Percentiles rank a stretch among this genome's conserved stretches.
Evolutionary conservation across 164 flowering plant species (phyloP).

Genomic region (Vitis rotundifolia): DNA sequence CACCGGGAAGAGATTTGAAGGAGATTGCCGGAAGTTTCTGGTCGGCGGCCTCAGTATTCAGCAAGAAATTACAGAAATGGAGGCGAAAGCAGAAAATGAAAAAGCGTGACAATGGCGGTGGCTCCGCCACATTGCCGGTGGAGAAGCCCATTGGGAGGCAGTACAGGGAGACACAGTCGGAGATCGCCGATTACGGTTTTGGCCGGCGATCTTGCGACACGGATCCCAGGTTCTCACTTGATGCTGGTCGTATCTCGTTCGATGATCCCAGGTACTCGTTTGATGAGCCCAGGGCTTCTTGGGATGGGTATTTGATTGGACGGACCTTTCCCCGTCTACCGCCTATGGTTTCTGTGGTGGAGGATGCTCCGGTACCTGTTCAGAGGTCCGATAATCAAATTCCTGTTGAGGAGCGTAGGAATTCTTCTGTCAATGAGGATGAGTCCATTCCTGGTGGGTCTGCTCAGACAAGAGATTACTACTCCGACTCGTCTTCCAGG

Average conservation of each 20-base stretch:
- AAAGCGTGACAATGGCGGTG: conserved; percentile 33
- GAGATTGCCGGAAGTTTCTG: conserved; percentile 73
- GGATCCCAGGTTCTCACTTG: conserved; percentile 63
- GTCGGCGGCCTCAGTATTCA: conserved; percentile 83
- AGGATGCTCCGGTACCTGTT: conserved; percentile 58
- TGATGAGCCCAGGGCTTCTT: conserved; percentile 92
- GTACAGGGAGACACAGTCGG: conserved; percentile 72
- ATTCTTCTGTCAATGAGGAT: conserved; percentile 38
- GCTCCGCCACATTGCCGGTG: conserved; percentile 35
- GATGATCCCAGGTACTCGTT: conserved; percentile 66
- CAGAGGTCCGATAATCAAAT: conserved; percentile 59
- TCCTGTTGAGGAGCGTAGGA: conserved; percentile 67
- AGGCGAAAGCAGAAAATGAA: conserved; percentile 67
- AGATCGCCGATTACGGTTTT: conserved; percentile 82
- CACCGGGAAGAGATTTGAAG: conserved; percentile 52
- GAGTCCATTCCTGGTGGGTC: conserved; percentile 77
- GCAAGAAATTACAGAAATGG: conserved; percentile 86
- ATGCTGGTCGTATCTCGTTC: conserved; percentile 40
- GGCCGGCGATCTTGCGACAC: conserved; percentile 78
- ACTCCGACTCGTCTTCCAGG: conserved; percentile 71
- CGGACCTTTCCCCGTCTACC: conserved; percentile 55
- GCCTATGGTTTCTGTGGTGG: conserved; percentile 77
- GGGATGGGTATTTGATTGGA: conserved; percentile 83
- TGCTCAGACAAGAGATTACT: conserved; percentile 87
- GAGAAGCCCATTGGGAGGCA: conserved; percentile 52